These are phyloP conservation scores for Trichaptum fuscoviolaceum DNA, from an alignment of 768 basidiomycete genomes.

Conservation along the genomic window DNA sequence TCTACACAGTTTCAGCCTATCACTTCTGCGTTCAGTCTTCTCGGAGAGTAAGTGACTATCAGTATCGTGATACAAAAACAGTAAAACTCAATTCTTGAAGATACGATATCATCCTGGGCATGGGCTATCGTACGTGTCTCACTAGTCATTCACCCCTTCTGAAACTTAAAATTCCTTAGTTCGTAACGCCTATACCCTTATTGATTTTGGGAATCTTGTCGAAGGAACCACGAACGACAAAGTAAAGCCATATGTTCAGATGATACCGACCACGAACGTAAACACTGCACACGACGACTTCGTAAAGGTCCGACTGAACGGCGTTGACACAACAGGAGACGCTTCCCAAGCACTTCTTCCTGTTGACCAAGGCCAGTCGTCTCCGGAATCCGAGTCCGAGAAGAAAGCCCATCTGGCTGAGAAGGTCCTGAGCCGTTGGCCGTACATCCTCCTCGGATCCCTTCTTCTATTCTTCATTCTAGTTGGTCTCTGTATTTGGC, in stretches of 20 bases:
- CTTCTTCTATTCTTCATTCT: slow-evolving; percentile 43
- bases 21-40: slow-evolving; percentile 41
- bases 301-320: slow-evolving; percentile 52
- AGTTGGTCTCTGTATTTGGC: slow-evolving; percentile 49
- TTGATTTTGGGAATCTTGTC: slow-evolving; percentile 63
- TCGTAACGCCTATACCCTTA: slow-evolving; percentile 57
- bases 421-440: slow-evolving; percentile 65
- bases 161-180: slow-evolving; percentile 31
- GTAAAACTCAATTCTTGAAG: not conserved
- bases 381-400: slow-evolving; percentile 57
- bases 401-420: slow-evolving; percentile 65
- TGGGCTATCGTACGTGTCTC: slow-evolving; percentile 55
- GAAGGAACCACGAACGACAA: slow-evolving; percentile 34
- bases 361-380: slow-evolving; percentile 48
- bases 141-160: slow-evolving; percentile 3
- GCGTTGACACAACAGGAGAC: slow-evolving; percentile 50
- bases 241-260: slow-evolving; percentile 56
- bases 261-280: slow-evolving; percentile 53
- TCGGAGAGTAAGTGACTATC: slow-evolving; percentile 7
- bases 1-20: slow-evolving; percentile 61
- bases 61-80: not conserved
- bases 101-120: slow-evolving; percentile 67
- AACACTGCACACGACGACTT: slow-evolving; percentile 59
- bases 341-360: slow-evolving; percentile 58
- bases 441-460: slow-evolving; percentile 61